A percentile compares a stretch with the other conserved stretches of the same genome.
Conservation (phyloP, 495 filamentous ascomycete species). For the Xylaria venustula region DNA sequence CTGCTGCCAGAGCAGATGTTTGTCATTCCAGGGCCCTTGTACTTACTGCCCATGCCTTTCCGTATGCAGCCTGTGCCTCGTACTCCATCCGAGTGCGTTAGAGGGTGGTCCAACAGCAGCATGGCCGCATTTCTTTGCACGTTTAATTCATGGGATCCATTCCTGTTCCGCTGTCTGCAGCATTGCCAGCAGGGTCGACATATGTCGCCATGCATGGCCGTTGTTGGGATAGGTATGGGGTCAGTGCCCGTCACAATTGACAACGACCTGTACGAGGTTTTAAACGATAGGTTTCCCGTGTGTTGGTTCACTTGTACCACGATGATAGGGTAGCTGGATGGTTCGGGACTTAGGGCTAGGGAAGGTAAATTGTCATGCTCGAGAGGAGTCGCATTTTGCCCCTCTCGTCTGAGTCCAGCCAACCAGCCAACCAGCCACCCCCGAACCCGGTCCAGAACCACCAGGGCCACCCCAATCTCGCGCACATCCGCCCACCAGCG, state of each 20-base stretch:
- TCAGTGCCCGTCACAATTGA: background rate
- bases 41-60: too few species aligned
- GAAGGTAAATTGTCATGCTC: background rate
- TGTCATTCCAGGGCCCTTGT: too few species aligned
- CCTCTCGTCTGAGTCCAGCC: conserved; percentile 8
- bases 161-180: background rate
- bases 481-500: too few species aligned
- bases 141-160: background rate
- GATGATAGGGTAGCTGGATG: background rate
- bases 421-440: conserved; percentile 17
- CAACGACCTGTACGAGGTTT: background rate
- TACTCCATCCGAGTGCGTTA: background rate
- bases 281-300: background rate
- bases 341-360: background rate
- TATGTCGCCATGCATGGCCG: background rate
- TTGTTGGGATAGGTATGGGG: too few species aligned
- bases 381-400: conserved; percentile 8
- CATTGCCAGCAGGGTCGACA: background rate
- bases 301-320: background rate
- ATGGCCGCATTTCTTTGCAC: background rate
- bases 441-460: background rate
- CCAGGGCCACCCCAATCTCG: background rate
- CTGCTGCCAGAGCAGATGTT: background rate
- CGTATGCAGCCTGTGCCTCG: background rate
- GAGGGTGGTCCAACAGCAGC: background rate